Evolutionary conservation across 2,329 filamentous ascomycete species (phyloP).

Genomic region (Emmonsia crescens): DNA sequence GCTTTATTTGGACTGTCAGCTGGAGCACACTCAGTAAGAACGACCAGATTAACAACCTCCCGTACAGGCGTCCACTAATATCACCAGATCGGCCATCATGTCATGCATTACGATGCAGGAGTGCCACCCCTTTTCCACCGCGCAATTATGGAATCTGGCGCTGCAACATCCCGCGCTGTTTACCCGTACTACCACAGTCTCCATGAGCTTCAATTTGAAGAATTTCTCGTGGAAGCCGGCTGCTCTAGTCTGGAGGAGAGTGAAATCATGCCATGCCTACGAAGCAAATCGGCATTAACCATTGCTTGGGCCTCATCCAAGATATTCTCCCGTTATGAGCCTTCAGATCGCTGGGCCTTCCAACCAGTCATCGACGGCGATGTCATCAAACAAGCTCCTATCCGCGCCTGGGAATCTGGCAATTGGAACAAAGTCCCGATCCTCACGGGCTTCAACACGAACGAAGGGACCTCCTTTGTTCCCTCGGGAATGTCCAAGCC

Average conservation of each 20-base stretch:
- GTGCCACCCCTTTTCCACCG: conserved; percentile 32
- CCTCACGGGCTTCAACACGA: conserved; percentile 59
- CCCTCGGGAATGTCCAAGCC: conserved; percentile 38
- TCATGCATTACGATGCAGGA: conserved; percentile 40
- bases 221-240: conserved; percentile 29
- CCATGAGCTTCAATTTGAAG: conserved; percentile 36
- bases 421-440: conserved; percentile 49
- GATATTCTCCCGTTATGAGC: conserved; percentile 38
- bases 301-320: conserved; percentile 32
- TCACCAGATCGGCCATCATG: conserved; percentile 54
- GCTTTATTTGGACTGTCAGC: conserved; percentile 31
- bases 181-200: conserved; percentile 31
- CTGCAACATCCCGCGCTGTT: conserved; percentile 38
- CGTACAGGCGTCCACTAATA: neutral
- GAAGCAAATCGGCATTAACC: conserved; percentile 25
- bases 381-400: conserved; percentile 47
- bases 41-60: conserved; percentile 5
- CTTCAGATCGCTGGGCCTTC: conserved; percentile 47
- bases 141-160: conserved; percentile 38
- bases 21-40: conserved; percentile 44
- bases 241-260: conserved; percentile 21
- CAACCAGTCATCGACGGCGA: conserved; percentile 58
- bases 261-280: conserved; percentile 33
- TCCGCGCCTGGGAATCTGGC: conserved; percentile 47
- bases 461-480: conserved; percentile 58